Conservation (phyloP, 768 basidiomycete genomes). For the Tylopilus felleus region DNA sequence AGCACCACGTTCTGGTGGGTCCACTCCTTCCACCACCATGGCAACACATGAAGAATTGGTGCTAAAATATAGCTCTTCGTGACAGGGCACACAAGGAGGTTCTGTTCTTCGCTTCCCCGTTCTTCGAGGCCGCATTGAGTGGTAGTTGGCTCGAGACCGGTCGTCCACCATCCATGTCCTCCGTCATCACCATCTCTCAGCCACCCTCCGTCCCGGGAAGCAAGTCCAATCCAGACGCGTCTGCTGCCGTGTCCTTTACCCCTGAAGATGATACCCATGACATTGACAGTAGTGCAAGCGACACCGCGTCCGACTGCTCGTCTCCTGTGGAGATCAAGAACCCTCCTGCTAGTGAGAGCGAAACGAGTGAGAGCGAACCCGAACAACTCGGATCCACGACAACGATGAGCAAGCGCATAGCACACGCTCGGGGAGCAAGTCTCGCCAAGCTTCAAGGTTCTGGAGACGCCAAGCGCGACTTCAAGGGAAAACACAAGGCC, state of each 20-base stretch:
- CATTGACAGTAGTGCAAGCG: slow-evolving; percentile 31
- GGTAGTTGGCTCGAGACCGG: slow-evolving; percentile 92
- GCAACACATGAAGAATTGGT: neutral
- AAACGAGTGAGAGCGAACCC: slow-evolving; percentile 36
- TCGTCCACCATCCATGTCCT: slow-evolving; percentile 73
- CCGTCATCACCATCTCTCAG: slow-evolving; percentile 81
- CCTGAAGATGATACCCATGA: slow-evolving; percentile 48
- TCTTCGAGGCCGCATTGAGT: slow-evolving; percentile 88
- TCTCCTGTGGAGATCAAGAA: slow-evolving; percentile 39
- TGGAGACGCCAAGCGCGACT: slow-evolving; percentile 19
- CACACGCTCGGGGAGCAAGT: slow-evolving; percentile 47
- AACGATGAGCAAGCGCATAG: slow-evolving; percentile 23
- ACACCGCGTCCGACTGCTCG: slow-evolving; percentile 39
- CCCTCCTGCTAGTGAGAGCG: slow-evolving; percentile 33
- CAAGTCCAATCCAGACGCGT: slow-evolving; percentile 38
- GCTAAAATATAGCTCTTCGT: neutral
- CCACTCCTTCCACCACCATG: neutral
- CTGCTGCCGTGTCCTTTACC: slow-evolving; percentile 59
- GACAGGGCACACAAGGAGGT: slow-evolving; percentile 88
- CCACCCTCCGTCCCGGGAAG: slow-evolving; percentile 58
- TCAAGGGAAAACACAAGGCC: slow-evolving; percentile 22
- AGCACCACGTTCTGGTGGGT: slow-evolving; percentile 87
- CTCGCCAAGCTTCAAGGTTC: slow-evolving; percentile 58
- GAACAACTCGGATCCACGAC: slow-evolving; percentile 24
- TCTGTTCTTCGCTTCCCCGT: slow-evolving; percentile 89